Evolutionary conservation across 1,284 basidiomycete species (phyloP).

Genomic region (Xerocomus amazonicus): DNA sequence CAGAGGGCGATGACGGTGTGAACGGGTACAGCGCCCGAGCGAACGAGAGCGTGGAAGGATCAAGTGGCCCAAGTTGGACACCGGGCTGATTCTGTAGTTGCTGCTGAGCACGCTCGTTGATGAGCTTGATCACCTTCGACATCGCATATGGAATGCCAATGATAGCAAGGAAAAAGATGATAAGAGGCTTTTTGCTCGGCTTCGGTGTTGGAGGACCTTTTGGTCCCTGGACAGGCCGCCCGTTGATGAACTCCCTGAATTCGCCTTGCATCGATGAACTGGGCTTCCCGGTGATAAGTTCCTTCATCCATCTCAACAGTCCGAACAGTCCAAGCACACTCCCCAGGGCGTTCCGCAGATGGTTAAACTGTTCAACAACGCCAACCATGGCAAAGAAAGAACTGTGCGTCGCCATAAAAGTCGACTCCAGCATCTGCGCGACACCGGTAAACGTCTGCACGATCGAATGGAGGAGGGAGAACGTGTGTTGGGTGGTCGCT

Average conservation of each 20-base stretch:
- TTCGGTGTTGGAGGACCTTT: slow-evolving; percentile 44
- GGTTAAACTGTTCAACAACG: slow-evolving; percentile 92
- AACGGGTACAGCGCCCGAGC: slow-evolving; percentile 86
- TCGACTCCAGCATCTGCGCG: slow-evolving; percentile 96
- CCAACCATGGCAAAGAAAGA: slow-evolving; percentile 99
- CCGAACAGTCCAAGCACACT: slow-evolving; percentile 93
- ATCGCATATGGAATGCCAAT: slow-evolving; percentile 94
- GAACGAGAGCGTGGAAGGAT: slow-evolving; percentile 79
- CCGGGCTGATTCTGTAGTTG: slow-evolving; percentile 36
- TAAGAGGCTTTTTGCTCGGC: slow-evolving; percentile 84
- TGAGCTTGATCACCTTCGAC: slow-evolving; percentile 82
- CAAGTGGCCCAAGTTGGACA: slow-evolving; percentile 54
- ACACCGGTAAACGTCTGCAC: slow-evolving; percentile 96
- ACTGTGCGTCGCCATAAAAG: slow-evolving; percentile 98
- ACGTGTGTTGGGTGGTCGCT: slow-evolving; percentile 87
- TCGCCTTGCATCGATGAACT: slow-evolving; percentile 48
- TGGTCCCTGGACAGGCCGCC: slow-evolving; percentile 58
- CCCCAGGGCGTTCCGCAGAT: slow-evolving; percentile 88
- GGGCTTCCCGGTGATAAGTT: slow-evolving; percentile 54
- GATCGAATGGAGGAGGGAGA: slow-evolving; percentile 89
- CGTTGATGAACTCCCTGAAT: slow-evolving; percentile 68
- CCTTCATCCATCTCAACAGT: slow-evolving; percentile 78
- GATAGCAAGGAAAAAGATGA: slow-evolving; percentile 95
- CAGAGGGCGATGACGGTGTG: slow-evolving; percentile 67
- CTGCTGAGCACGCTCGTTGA: slow-evolving; percentile 63